These are phyloP conservation scores for Cordyceps javanica DNA, from an alignment of 2,329 filamentous ascomycete genomes.

Conservation along the genomic window DNA sequence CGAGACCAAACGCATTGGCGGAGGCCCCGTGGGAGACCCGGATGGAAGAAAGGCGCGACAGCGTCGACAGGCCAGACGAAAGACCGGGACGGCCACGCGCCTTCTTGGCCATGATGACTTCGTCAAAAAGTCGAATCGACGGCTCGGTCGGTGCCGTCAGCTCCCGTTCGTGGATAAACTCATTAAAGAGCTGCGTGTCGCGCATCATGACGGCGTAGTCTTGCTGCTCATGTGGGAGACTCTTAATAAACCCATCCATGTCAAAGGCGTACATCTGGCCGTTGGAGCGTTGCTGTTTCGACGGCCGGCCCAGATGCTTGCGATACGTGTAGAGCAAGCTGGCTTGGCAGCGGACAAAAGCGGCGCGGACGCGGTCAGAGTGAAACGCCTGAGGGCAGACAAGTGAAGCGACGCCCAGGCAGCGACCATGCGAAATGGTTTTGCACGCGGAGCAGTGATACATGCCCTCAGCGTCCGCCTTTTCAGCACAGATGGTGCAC, in stretches of 20 bases:
- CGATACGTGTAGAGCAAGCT: slow-evolving; percentile 61
- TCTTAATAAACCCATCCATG: slow-evolving; percentile 59
- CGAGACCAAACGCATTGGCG: slow-evolving; percentile 31
- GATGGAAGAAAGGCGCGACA: slow-evolving; percentile 55
- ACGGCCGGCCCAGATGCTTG: slow-evolving; percentile 55
- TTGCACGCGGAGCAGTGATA: slow-evolving; percentile 67
- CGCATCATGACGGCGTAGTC: slow-evolving; percentile 59
- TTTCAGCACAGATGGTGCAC: slow-evolving; percentile 73
- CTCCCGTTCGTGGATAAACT: slow-evolving; percentile 80
- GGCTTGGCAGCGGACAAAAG: slow-evolving; percentile 60
- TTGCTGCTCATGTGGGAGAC: slow-evolving; percentile 59
- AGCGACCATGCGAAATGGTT: slow-evolving; percentile 51
- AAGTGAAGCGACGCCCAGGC: slow-evolving; percentile 56
- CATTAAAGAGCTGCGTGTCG: slow-evolving; percentile 67
- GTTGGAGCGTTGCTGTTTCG: slow-evolving; percentile 53
- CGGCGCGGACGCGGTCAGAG: slow-evolving; percentile 54
- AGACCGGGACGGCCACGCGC: slow-evolving; percentile 59
- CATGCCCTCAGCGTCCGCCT: slow-evolving; percentile 63
- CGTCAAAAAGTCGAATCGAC: slow-evolving; percentile 70
- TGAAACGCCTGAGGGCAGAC: slow-evolving; percentile 59
- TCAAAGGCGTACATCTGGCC: slow-evolving; percentile 59
- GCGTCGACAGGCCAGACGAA: slow-evolving; percentile 45
- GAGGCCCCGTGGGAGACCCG: slow-evolving; percentile 49
- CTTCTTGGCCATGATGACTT: slow-evolving; percentile 75
- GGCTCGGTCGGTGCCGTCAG: slow-evolving; percentile 55